phyloP scores from a whole-genome alignment of 2,329 filamentous ascomycete genomes.

The Exophiala xenobiotica region DNA sequence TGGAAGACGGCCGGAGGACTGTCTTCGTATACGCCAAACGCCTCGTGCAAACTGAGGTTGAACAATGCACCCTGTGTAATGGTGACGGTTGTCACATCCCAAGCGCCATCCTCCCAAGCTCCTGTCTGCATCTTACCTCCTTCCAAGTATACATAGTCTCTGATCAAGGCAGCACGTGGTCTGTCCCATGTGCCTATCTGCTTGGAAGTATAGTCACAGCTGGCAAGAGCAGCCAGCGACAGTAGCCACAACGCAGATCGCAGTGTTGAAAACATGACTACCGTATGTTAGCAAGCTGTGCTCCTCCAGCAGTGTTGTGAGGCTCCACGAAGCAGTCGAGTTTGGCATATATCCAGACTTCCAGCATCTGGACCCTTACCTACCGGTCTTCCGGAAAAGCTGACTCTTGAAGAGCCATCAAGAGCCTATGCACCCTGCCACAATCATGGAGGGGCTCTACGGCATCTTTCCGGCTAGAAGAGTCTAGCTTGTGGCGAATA shows the following conservation, averaged over 20 bases:
- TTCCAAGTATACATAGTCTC: conserved; percentile 16
- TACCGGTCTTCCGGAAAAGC: not conserved
- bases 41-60: conserved; percentile 57
- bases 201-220: conserved; percentile 4
- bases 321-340: not conserved
- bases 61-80: conserved; percentile 57
- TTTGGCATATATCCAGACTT: not conserved
- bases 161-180: conserved; percentile 11
- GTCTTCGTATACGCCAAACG: conserved; percentile 56
- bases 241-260: conserved; percentile 2
- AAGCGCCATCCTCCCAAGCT: conserved; percentile 2
- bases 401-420: not conserved
- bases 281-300: not conserved
- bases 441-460: not conserved
- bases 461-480: not conserved
- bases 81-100: conserved; percentile 37
- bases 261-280: not conserved
- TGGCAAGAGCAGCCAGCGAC: not conserved
- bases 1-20: conserved; percentile 52
- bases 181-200: conserved; percentile 14
- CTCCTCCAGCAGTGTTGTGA: not conserved
- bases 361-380: not conserved
- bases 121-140: conserved; percentile 14
- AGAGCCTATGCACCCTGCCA: not conserved
- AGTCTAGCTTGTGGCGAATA: not conserved